These are phyloP conservation scores for Angophora floribunda DNA, from an alignment of 345 rosid genomes.

Conservation along the genomic window DNA sequence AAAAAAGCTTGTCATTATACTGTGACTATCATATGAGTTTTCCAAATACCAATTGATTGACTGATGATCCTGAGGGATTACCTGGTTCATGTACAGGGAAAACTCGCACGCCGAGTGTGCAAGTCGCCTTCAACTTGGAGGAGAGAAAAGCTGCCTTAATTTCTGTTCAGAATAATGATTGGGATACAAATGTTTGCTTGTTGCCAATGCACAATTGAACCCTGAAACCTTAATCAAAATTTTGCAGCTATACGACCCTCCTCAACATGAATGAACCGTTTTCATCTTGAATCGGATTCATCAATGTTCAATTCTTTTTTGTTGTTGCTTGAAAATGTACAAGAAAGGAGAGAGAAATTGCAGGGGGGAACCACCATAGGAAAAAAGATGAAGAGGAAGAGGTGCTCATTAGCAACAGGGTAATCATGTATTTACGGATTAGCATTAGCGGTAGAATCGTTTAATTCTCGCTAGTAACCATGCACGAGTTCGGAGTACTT, in stretches of 20 bases:
- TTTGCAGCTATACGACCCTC: not conserved
- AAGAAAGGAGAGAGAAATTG: not conserved
- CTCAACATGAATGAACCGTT: not conserved
- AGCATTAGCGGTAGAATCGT: not conserved
- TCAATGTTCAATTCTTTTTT: not conserved
- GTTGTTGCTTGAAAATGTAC: not conserved
- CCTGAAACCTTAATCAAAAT: not conserved
- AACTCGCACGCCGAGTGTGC: not conserved
- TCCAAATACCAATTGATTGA: not conserved
- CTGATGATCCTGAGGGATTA: not conserved
- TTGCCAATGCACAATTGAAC: not conserved
- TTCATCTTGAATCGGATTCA: not conserved
- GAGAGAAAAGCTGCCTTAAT: not conserved
- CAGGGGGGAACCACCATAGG: too few relatives aligned
- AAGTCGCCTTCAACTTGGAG: not conserved
- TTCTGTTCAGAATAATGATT: not conserved
- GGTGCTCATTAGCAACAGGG: not conserved
- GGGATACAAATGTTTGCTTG: not conserved
- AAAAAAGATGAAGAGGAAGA: not conserved
- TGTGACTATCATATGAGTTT: not conserved
- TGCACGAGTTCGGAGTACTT: conserved; percentile 16
- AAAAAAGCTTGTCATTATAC: not conserved
- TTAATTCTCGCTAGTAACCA: conserved; percentile 8
- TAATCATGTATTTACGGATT: not conserved
- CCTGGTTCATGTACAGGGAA: not conserved